These are phyloP conservation scores for Myxozyma mucilagina DNA, from an alignment of 805 yeast genomes.

Conservation along the genomic window DNA sequence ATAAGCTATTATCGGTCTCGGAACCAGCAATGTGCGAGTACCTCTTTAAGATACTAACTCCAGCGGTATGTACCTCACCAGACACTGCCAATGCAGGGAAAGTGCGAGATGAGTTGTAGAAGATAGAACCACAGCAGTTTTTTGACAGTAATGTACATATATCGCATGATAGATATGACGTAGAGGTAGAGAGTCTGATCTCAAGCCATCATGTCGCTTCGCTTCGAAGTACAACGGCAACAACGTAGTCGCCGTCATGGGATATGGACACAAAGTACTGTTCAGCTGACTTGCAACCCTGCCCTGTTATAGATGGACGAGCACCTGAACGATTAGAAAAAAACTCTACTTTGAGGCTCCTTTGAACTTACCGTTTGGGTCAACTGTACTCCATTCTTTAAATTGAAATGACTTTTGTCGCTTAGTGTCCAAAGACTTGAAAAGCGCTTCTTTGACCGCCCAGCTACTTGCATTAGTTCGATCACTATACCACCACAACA, in stretches of 20 bases:
- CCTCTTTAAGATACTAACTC: conserved; percentile 45
- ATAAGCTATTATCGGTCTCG: conserved; percentile 61
- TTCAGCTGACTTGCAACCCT: neutral
- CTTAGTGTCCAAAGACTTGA: conserved; percentile 22
- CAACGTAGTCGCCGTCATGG: conserved; percentile 30
- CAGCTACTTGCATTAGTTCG: conserved; percentile 19
- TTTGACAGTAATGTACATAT: neutral
- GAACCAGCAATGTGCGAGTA: conserved; percentile 92
- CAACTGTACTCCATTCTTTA: conserved; percentile 28
- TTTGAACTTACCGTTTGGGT: neutral
- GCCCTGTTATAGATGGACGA: neutral
- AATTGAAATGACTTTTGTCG: conserved; percentile 23
- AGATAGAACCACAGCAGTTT: neutral
- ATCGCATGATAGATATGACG: neutral
- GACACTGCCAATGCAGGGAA: conserved; percentile 8
- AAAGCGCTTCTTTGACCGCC: conserved; percentile 31
- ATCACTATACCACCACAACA: neutral
- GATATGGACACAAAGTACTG: conserved; percentile 21
- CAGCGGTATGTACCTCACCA: conserved; percentile 36
- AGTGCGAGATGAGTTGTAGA: conserved; percentile 30
- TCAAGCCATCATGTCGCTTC: neutral
- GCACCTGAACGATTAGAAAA: neutral
- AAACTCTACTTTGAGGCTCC: neutral
- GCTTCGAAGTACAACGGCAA: conserved; percentile 20
- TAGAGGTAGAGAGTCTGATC: neutral